Evolutionary conservation across 768 basidiomycete genomes (phyloP), one percentile per base, ranked within the genome.

Genomic region (Roridomyces roridus): DNA sequence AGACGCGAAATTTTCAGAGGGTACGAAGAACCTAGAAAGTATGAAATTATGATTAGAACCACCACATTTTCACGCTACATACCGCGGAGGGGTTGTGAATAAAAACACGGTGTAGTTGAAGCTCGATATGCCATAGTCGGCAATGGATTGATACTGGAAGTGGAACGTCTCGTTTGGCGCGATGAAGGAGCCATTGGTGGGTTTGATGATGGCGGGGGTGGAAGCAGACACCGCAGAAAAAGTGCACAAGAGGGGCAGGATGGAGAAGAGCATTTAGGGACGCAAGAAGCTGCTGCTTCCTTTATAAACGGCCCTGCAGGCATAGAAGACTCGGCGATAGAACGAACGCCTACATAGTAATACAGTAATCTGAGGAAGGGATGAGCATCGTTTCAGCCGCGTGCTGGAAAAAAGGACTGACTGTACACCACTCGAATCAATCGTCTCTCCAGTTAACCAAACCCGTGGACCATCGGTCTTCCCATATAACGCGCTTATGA

Each of bases 401-500:
- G 29, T 14, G 9, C 28, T 5, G 41, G 6, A 5, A 6, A 35
- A 24, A 56, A 4, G 17, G 15, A 45, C 54, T 57, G 25, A 60
- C 59, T 18, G n/a, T 37, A 18, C 45, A 51, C 25, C 25, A 36
- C 20, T 75, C n/a, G n/a, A n/a, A n/a, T n/a, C 67, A 85, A 55
- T 88, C 82, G 46, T 93, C 91, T 61, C 86, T 80, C 94, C 95
- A 97, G 25, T 82, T 80, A 7, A 98, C 94, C 63, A 93, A 88
- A 2, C 92, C 92, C 29, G 83, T 80, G 1, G 86, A 78, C 94
- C 96, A 98, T 63, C 88, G 80, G 68, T 94, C 91, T 17, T 86
- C 85, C 91, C 93, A 97, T 69, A 96, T 87, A 2, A 87, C 87
- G 17, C 96, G 81, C 73, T 96, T 97, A 71, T 98, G 96, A 72